Percentiles rank a stretch among this genome's conserved stretches.
These are phyloP conservation scores for Cutaneotrichosporon sp. DNA, from an alignment of 1,284 basidiomycete genomes.

Conservation along the genomic window DNA sequence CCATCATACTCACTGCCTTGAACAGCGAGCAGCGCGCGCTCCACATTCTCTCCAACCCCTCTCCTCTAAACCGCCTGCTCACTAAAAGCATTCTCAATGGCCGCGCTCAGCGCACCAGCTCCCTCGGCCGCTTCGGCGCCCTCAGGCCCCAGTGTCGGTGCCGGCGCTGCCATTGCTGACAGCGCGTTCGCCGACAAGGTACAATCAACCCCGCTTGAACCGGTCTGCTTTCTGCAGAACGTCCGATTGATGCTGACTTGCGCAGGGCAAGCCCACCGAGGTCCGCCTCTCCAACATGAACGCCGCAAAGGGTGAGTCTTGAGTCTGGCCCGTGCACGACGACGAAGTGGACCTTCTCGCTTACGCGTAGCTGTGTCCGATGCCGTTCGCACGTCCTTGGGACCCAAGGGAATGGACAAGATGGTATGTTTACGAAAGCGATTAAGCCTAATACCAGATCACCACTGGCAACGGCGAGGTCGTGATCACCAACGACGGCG, in stretches of 20 bases:
- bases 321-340: neutral
- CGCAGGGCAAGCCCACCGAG: conserved; percentile 58
- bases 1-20: neutral
- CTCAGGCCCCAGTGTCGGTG: conserved; percentile 8
- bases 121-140: conserved; percentile 6
- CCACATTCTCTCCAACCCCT: neutral
- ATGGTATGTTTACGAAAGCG: conserved; percentile 60
- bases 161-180: conserved; percentile 33
- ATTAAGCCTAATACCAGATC: conserved; percentile 58
- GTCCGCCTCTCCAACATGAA: conserved; percentile 92
- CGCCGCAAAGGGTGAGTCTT: conserved; percentile 75
- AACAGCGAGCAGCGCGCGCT: neutral
- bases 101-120: conserved; percentile 14
- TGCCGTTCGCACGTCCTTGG: conserved; percentile 92
- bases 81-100: conserved; percentile 22
- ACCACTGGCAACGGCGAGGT: conserved; percentile 96
- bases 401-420: conserved; percentile 99
- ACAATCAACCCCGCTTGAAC: no score
- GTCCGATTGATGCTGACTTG: conserved; percentile 9
- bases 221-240: no score
- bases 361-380: conserved; percentile 79
- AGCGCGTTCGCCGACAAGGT: conserved; percentile 44
- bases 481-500: conserved; percentile 98
- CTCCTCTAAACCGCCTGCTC: neutral
- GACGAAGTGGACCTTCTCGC: neutral